Base-by-base conservation (phyloP, 1,284 basidiomycete genomes). In the Lignosus rhinocerotis region DNA sequence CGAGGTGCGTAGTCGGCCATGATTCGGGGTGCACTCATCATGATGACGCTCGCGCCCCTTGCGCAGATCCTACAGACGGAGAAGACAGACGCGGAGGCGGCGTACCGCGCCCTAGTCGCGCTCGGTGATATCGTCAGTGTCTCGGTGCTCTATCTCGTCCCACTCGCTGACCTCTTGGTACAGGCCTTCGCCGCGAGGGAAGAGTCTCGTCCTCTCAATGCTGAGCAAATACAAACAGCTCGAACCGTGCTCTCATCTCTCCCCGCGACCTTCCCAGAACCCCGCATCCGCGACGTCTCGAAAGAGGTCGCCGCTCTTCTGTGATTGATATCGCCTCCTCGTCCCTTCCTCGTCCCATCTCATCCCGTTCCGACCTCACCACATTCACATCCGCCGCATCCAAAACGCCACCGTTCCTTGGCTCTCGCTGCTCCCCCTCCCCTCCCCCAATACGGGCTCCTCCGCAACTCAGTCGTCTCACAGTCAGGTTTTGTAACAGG, bases 101-200 rank as follows among this genome's bases (percentile, higher is more conserved):
- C 85, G 12, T 98, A 98, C 72, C 87, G 96, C 31, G 80, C 89
- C 1, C 75, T 93, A 7, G 90, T 97, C 14, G 95, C 90, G 0
- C 78, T 98, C 2, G 96, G 96, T 33, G 98, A 99, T 71, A 73
- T 92, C 30, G 71, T 72, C 19, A 58, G 66, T 55, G 31, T 1
- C 25, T 31, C 39, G 2, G 14, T 16, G 14, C n/a, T 9, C 19
- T 19, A 43, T 33, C 30, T n/a, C 17, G 53, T 21, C 30, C 8
- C 41, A 8, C 45, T 45, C 30, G 48, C 21, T 21, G 54, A 42
- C n/a, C 25, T 31, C 42, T 31, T 31, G 2, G 10, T n/a, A 34
- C 60, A 90, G 87, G 72, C 82, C 5, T 77, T 82, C 64, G 76
- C 76, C 3, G 73, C 79, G 14, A 82, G 78, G 64, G 68, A 69